Base-by-base conservation (phyloP, 2,329 filamentous ascomycete species). In the Alternaria viburni region DNA sequence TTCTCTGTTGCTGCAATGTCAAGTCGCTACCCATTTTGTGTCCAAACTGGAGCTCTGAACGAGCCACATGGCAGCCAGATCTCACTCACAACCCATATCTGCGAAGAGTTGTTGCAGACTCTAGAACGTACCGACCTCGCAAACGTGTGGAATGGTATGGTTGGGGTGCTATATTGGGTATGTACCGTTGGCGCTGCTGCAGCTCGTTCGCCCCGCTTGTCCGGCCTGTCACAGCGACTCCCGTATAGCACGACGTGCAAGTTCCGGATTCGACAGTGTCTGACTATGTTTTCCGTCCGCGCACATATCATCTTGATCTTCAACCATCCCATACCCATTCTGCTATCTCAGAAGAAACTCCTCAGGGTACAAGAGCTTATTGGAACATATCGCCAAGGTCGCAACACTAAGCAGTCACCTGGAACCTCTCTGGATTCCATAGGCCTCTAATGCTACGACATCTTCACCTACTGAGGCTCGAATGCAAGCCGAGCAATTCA, bases 121-220 rank as follows among this genome's bases (percentile, higher is more conserved):
- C 45, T 79, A 8, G 54, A 69, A 41, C 69, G 64, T 12, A 70
- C 75, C 13, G 66, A 78, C 32, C 68, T 65, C 5, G 62, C 57
- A 8, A 68, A 74, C n/a, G 19, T 77, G 5, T 79, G 78, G 77
- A 65, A 67, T 47, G 64, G 74, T 49, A 75, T 80, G 74, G 66
- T 71, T 15, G 77, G 77, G 7, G 73, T 78, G 6, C 69, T 78
- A 17, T 79, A 79, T 62, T 80, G 76, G 77, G 71, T 76, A 12
- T 66, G 70, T 17, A 57, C 68, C 3, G 73, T 79, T 12, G 78
- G 76, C 19, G 71, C 73, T 5, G 76, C 74, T 11, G 77, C 76
- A 17, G 69, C 74, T 43, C 69, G 76, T 8, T 66, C 64, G 8
- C 25, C 45, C n/a, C 3, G 7, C 17, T 25, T 32, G 9, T 25